phyloP scores from a whole-genome alignment of 495 filamentous ascomycete species.

The Xylaria telfairii region DNA sequence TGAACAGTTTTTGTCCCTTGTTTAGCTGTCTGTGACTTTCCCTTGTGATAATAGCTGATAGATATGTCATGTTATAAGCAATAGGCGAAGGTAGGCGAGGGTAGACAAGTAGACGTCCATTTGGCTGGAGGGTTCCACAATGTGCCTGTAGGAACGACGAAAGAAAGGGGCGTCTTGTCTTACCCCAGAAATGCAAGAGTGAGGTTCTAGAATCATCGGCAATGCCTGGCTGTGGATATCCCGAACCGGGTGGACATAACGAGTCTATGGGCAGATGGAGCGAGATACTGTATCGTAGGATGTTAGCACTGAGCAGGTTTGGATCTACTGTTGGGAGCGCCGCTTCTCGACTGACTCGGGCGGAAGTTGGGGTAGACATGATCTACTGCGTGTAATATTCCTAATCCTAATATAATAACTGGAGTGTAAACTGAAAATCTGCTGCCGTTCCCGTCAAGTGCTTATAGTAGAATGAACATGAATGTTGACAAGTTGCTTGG shows the following conservation, averaged over 20 bases:
- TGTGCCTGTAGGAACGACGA: not conserved
- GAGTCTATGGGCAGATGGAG: too few species aligned
- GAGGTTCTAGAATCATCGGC: not conserved
- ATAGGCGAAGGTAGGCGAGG: not conserved
- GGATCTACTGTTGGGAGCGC: too few species aligned
- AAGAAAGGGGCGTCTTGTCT: not conserved
- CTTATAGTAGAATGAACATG: not conserved
- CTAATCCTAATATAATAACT: not conserved
- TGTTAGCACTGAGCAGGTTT: too few species aligned
- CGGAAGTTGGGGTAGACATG: not conserved
- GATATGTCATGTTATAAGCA: not conserved
- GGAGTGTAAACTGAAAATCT: too few species aligned
- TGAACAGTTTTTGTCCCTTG: not conserved
- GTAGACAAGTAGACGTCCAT: not conserved
- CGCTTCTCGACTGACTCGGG: too few species aligned
- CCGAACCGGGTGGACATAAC: too few species aligned
- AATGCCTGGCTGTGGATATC: not conserved
- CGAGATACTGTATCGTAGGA: too few species aligned
- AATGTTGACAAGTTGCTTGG: not conserved
- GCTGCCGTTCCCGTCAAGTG: not conserved
- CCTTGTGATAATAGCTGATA: not conserved
- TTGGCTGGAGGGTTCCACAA: not conserved
- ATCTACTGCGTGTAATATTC: not conserved
- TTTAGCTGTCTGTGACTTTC: not conserved
- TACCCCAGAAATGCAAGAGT: not conserved